These are phyloP conservation scores for Candida saitoana DNA, from an alignment of 805 yeast species.

Conservation along the genomic window DNA sequence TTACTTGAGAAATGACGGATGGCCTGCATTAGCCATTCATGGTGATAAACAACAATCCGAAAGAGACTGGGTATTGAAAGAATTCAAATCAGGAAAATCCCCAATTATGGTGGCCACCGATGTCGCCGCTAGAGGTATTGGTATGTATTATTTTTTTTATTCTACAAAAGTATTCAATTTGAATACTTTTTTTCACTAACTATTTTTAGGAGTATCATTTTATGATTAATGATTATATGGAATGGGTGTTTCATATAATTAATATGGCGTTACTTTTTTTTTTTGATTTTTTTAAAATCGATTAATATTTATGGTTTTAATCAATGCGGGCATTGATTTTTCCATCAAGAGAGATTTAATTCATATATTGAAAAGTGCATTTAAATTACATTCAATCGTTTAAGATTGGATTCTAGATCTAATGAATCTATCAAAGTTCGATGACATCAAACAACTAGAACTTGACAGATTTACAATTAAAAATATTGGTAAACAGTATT, in stretches of 20 bases:
- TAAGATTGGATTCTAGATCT: slow-evolving; percentile 4
- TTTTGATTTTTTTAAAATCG: slow-evolving; percentile 9
- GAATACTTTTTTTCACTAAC: slow-evolving; percentile 6
- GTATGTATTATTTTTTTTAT: slow-evolving; percentile 53
- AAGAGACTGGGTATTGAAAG: slow-evolving; percentile 97
- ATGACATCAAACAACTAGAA: slow-evolving; percentile 1
- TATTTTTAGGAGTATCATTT: slow-evolving; percentile 5
- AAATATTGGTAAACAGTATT: slow-evolving; percentile 6
- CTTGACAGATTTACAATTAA: slow-evolving; percentile 1
- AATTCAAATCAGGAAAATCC: slow-evolving; percentile 87
- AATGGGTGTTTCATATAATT: background rate
- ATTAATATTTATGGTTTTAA: background rate
- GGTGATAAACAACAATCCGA: slow-evolving; percentile 98
- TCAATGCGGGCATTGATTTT: slow-evolving; percentile 3
- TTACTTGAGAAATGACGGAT: slow-evolving; percentile 91
- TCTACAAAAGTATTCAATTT: too few species aligned
- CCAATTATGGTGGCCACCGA: slow-evolving; percentile 99
- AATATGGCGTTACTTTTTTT: slow-evolving; percentile 2
- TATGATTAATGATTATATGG: background rate
- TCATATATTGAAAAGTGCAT: slow-evolving; percentile 7
- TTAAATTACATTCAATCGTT: background rate
- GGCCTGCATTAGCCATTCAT: slow-evolving; percentile 98
- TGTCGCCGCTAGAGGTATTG: slow-evolving; percentile 99
- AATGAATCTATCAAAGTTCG: slow-evolving; percentile 3
- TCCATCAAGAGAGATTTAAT: slow-evolving; percentile 4